Percentiles rank a stretch among this genome's conserved stretches.
Evolutionary conservation across 768 basidiomycete genomes (phyloP).

Genomic region (Pleurotus citrinopileatus): DNA sequence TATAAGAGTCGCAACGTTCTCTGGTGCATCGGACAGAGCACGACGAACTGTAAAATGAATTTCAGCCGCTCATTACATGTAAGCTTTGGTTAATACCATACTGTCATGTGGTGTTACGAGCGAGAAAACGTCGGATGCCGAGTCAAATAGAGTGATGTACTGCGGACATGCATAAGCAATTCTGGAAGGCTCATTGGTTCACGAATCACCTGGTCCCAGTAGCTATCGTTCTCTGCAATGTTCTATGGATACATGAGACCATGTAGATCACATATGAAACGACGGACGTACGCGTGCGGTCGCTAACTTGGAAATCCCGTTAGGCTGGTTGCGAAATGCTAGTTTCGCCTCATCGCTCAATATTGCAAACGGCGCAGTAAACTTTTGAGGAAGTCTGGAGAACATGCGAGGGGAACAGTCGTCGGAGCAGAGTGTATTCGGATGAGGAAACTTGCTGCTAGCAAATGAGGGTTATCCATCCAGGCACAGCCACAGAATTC

Average conservation of each 20-base stretch:
- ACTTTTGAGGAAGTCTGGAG: slow-evolving; percentile 65
- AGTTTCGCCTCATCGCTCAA: slow-evolving; percentile 88
- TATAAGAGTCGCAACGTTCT: slow-evolving; percentile 84
- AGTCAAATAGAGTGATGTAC: slow-evolving; percentile 87
- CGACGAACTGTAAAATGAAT: slow-evolving; percentile 60
- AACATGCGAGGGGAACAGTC: slow-evolving; percentile 42
- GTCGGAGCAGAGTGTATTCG: not conserved
- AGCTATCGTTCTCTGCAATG: slow-evolving; percentile 71
- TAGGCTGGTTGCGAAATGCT: slow-evolving; percentile 79
- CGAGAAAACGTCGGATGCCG: slow-evolving; percentile 87
- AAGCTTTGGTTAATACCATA: slow-evolving; percentile 34
- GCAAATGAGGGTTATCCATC: no score
- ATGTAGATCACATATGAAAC: not conserved
- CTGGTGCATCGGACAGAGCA: slow-evolving; percentile 77
- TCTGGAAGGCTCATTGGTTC: not conserved
- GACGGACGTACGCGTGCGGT: slow-evolving; percentile 60
- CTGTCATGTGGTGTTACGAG: slow-evolving; percentile 84
- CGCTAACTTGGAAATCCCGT: slow-evolving; percentile 75
- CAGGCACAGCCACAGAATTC: no score
- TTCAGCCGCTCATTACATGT: slow-evolving; percentile 11
- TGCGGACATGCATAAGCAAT: slow-evolving; percentile 23
- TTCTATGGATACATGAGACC: slow-evolving; percentile 41
- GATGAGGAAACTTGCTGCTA: not conserved
- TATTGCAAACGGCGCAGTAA: slow-evolving; percentile 74
- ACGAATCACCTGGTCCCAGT: slow-evolving; percentile 81